Conservation (phyloP, 768 basidiomycete species). For the Pulveroboletus sp. region DNA sequence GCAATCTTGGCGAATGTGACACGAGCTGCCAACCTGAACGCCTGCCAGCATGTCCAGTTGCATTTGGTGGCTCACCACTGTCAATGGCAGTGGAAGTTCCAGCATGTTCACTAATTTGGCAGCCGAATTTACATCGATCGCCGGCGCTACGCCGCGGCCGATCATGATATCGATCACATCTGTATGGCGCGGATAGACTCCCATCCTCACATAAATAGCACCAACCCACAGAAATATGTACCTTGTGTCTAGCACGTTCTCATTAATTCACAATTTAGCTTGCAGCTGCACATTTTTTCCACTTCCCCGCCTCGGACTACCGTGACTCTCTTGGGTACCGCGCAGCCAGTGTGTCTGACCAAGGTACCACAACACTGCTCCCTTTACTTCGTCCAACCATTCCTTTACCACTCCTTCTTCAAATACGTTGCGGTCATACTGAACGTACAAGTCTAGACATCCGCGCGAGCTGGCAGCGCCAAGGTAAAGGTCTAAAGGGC, state of each 20-base stretch:
- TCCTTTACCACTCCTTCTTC: slow-evolving; percentile 39
- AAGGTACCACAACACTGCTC: slow-evolving; percentile 33
- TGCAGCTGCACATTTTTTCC: too few relatives aligned
- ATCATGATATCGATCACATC: too few relatives aligned
- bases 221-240: too few relatives aligned
- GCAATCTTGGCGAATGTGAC: background rate
- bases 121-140: too few relatives aligned
- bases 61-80: background rate
- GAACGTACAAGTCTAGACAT: slow-evolving; percentile 33
- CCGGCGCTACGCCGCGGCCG: too few relatives aligned
- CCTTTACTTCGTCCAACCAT: slow-evolving; percentile 46
- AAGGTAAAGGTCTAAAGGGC: slow-evolving; percentile 44
- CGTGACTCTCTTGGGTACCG: background rate
- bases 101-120: background rate
- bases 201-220: too few relatives aligned
- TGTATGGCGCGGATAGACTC: too few relatives aligned
- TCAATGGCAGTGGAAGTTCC: background rate
- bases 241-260: too few relatives aligned
- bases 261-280: too few relatives aligned
- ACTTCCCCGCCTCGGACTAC: too few relatives aligned
- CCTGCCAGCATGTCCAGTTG: background rate
- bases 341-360: slow-evolving; percentile 8
- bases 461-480: slow-evolving; percentile 36
- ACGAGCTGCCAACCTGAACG: background rate
- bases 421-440: slow-evolving; percentile 47